Evolutionary conservation across 805 yeast species (phyloP).

Genomic region (Teunomyces barrocoloradensis): DNA sequence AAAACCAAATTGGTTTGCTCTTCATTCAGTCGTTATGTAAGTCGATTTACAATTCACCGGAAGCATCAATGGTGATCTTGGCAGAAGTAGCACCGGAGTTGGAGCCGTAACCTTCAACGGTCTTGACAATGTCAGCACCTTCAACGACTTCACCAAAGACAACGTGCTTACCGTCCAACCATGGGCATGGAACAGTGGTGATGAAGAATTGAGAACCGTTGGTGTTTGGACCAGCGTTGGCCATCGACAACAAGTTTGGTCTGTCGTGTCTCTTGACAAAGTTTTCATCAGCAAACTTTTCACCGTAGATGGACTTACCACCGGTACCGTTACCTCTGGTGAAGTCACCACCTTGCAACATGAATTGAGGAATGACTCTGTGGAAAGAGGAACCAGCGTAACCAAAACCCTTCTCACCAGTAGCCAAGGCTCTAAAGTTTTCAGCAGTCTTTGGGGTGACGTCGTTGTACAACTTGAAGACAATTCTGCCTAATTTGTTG

Average conservation of each 20-base stretch:
- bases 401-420: conserved; percentile 48
- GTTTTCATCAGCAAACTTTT: conserved; percentile 75
- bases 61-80: conserved; percentile 59
- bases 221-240: conserved; percentile 97
- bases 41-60: conserved; percentile 52
- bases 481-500: conserved; percentile 66
- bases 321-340: conserved; percentile 47
- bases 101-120: conserved; percentile 74
- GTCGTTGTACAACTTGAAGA: conserved; percentile 85
- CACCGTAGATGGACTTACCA: conserved; percentile 58
- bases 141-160: conserved; percentile 91
- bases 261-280: conserved; percentile 68
- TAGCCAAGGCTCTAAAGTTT: conserved; percentile 91
- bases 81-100: conserved; percentile 64
- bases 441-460: conserved; percentile 94
- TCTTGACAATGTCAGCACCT: conserved; percentile 83
- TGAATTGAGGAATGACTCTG: conserved; percentile 47
- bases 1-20: not conserved
- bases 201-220: conserved; percentile 97
- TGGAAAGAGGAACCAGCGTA: conserved; percentile 46
- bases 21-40: conserved; percentile 2
- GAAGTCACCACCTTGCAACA: conserved; percentile 51
- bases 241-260: conserved; percentile 89
- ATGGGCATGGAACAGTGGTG: conserved; percentile 82
- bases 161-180: conserved; percentile 93